These are phyloP conservation scores for Aspergillus novoparasiticus DNA, from an alignment of 2,329 filamentous ascomycete species.

Conservation along the genomic window DNA sequence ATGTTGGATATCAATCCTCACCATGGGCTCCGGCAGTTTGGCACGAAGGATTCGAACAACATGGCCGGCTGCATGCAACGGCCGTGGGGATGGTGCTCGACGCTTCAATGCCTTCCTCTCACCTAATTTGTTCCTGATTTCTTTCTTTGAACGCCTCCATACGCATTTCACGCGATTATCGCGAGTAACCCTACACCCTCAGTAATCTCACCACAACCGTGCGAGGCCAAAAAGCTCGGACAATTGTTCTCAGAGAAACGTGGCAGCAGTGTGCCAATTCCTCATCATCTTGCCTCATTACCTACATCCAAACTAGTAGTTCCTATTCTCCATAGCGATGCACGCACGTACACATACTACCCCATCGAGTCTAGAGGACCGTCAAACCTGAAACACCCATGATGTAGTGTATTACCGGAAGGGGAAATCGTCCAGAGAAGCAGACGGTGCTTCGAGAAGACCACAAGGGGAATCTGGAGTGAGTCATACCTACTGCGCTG, in stretches of 20 bases:
- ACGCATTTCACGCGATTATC: constrained; percentile 11
- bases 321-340: background rate
- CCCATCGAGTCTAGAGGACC: constrained; percentile 1
- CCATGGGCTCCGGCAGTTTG: constrained; percentile 3
- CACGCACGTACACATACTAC: constrained; percentile 11
- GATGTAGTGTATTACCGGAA: constrained; percentile 4
- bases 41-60: constrained; percentile 3
- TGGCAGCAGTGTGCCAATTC: constrained; percentile 7
- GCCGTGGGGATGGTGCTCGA: background rate
- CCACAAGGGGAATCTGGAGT: background rate
- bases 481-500: constrained; percentile 10
- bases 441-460: constrained; percentile 8
- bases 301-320: constrained; percentile 1
- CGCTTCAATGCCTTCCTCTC: background rate
- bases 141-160: background rate
- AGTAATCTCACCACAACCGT: background rate
- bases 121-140: background rate
- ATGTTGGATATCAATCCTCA: constrained; percentile 9
- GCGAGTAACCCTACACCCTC: constrained; percentile 6
- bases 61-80: constrained; percentile 10
- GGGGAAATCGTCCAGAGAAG: constrained; percentile 6
- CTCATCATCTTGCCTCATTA: background rate
- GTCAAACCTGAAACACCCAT: constrained; percentile 5
- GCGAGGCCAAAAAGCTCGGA: background rate
- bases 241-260: constrained; percentile 9